These are phyloP conservation scores for Sporothrix euskadiensis DNA, from an alignment of 2,329 filamentous ascomycete species.

Conservation along the genomic window DNA sequence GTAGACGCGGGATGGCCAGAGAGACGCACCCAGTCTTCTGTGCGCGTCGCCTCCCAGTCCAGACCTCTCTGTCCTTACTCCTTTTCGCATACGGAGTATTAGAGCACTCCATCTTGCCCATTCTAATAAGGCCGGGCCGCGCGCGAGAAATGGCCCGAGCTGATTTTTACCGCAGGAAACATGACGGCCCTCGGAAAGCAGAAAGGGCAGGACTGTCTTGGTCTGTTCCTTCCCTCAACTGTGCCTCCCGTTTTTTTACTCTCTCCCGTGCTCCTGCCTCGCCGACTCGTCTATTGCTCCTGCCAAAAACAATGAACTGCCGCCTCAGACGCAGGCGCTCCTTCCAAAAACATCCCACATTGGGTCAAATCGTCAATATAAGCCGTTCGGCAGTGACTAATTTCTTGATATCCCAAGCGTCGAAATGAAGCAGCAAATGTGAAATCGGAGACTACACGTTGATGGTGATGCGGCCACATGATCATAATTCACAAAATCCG, in stretches of 20 bases:
- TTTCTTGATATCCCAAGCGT: background rate
- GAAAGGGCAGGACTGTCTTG: background rate
- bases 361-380: background rate
- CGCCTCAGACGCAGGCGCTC: background rate
- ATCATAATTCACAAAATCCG: background rate
- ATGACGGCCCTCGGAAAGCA: conserved; percentile 13
- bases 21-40: background rate
- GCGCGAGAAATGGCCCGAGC: background rate
- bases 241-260: background rate
- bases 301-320: background rate
- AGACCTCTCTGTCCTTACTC: background rate
- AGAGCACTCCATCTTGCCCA: background rate
- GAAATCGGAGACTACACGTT: background rate
- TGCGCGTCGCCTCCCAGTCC: background rate
- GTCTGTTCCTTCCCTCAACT: background rate
- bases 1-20: background rate
- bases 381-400: background rate
- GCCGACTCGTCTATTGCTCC: background rate
- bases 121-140: background rate
- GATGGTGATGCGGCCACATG: background rate
- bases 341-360: background rate
- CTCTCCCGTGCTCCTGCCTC: background rate
- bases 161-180: conserved; percentile 20
- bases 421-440: background rate
- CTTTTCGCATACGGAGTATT: background rate